Percentiles rank a stretch among this genome's conserved stretches.
Evolutionary conservation across 768 basidiomycete genomes (phyloP).

Genomic region (Kwoniella newhampshirensis): DNA sequence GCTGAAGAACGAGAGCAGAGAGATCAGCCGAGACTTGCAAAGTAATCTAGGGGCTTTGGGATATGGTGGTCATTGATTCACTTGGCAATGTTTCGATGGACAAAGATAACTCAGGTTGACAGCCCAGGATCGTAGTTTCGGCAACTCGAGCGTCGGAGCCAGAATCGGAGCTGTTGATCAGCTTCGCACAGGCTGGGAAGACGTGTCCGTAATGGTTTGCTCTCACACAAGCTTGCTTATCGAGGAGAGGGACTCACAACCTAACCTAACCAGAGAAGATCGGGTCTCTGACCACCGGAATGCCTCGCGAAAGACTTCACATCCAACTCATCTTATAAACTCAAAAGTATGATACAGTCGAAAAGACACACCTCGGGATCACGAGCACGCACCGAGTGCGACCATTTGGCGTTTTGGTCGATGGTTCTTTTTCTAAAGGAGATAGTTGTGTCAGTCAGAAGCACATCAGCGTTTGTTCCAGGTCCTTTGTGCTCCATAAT

Average conservation of each 20-base stretch:
- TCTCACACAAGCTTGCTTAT: not conserved
- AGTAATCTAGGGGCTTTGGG: not conserved
- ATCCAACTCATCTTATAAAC: not conserved
- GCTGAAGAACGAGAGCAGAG: too few species aligned
- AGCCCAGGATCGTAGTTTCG: slow-evolving; percentile 43
- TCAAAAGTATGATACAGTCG: not conserved
- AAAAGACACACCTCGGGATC: slow-evolving; percentile 44
- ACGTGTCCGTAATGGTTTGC: not conserved
- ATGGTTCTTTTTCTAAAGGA: slow-evolving; percentile 24
- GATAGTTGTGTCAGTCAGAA: not conserved
- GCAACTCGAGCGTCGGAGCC: slow-evolving; percentile 48
- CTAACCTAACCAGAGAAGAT: slow-evolving; percentile 48
- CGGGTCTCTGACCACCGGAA: slow-evolving; percentile 44
- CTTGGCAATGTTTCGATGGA: slow-evolving; percentile 45
- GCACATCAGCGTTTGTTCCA: too few species aligned
- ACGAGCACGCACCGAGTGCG: slow-evolving; percentile 17
- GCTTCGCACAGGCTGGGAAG: not conserved
- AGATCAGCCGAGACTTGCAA: too few species aligned
- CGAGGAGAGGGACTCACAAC: too few species aligned
- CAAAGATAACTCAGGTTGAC: slow-evolving; percentile 45
- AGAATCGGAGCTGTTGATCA: slow-evolving; percentile 4
- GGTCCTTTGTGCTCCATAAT: too few species aligned
- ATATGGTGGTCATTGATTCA: slow-evolving; percentile 8
- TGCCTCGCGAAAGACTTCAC: slow-evolving; percentile 42
- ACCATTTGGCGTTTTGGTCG: slow-evolving; percentile 35